Evolutionary conservation across 1,284 basidiomycete species (phyloP).

Genomic region (Irpex rosettiformis): DNA sequence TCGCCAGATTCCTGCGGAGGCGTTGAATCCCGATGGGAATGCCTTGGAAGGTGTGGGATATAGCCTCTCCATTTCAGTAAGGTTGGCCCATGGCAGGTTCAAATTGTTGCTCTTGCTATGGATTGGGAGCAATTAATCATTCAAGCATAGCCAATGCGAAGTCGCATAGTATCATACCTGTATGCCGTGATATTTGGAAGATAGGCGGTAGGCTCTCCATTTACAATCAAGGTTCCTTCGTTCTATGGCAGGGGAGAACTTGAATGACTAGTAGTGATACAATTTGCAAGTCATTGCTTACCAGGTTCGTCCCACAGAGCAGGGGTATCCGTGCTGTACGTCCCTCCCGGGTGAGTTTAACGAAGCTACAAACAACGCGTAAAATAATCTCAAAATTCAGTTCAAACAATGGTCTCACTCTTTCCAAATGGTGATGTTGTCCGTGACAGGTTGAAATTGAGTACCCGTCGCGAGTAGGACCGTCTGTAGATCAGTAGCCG

Average conservation of each 20-base stretch:
- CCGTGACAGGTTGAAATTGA: constrained; percentile 42
- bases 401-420: constrained; percentile 18
- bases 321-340: constrained; percentile 38
- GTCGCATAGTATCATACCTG: constrained; percentile 24
- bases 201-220: constrained; percentile 39
- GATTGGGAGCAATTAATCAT: neutral
- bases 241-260: constrained; percentile 30
- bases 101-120: constrained; percentile 38
- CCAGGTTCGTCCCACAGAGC: constrained; percentile 39
- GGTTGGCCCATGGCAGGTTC: constrained; percentile 35
- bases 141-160: neutral
- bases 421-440: constrained; percentile 40
- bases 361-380: constrained; percentile 22
- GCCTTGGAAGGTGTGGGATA: constrained; percentile 27
- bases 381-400: neutral
- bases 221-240: constrained; percentile 40
- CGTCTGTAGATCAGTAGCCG: constrained; percentile 30
- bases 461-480: constrained; percentile 33
- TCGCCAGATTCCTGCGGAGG: constrained; percentile 37
- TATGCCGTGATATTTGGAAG: constrained; percentile 35
- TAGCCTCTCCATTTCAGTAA: constrained; percentile 21
- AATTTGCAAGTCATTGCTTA: constrained; percentile 13
- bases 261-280: neutral
- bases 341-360: constrained; percentile 32
- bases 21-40: constrained; percentile 28